These are phyloP conservation scores for Moesziomyces sp. DNA, from an alignment of 1,284 basidiomycete species.

Conservation along the genomic window DNA sequence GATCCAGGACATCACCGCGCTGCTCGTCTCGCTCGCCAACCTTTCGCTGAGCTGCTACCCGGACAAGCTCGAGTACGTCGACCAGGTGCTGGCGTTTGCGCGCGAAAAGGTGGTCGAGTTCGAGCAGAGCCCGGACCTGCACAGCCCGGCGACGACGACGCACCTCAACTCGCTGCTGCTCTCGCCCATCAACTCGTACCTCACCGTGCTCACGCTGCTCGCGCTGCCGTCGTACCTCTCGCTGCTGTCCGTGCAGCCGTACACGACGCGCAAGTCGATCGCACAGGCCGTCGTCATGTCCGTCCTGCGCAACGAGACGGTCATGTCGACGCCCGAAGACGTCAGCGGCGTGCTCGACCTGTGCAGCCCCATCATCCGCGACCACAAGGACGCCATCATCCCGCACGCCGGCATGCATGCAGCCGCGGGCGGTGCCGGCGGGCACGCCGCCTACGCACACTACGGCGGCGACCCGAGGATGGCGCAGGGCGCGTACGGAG, in stretches of 20 bases:
- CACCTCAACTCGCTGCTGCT: conserved; percentile 63
- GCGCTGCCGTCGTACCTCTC: conserved; percentile 61
- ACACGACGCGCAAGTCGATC: conserved; percentile 60
- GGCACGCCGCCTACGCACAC: conserved; percentile 29
- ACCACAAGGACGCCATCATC: conserved; percentile 57
- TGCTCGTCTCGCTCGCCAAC: conserved; percentile 64
- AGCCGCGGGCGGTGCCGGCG: conserved; percentile 26
- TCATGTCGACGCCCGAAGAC: conserved; percentile 64
- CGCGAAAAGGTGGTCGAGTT: conserved; percentile 57
- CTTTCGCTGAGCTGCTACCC: conserved; percentile 66
- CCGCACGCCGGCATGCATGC: conserved; percentile 35
- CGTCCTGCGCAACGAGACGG: conserved; percentile 62
- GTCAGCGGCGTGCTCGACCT: conserved; percentile 64
- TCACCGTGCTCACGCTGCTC: conserved; percentile 61
- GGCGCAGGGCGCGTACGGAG: conserved; percentile 44
- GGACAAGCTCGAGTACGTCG: conserved; percentile 66
- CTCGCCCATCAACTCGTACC: conserved; percentile 63
- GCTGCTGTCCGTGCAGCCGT: conserved; percentile 59
- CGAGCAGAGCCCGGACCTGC: conserved; percentile 56
- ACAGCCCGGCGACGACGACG: conserved; percentile 45
- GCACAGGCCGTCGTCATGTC: conserved; percentile 64
- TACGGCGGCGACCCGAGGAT: conserved; percentile 38
- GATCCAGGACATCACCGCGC: conserved; percentile 62
- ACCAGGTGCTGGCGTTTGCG: conserved; percentile 66
- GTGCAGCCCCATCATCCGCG: conserved; percentile 59